Conservation (phyloP, 257 asterid genomes). For the Nicotiana benthamiana region DNA sequence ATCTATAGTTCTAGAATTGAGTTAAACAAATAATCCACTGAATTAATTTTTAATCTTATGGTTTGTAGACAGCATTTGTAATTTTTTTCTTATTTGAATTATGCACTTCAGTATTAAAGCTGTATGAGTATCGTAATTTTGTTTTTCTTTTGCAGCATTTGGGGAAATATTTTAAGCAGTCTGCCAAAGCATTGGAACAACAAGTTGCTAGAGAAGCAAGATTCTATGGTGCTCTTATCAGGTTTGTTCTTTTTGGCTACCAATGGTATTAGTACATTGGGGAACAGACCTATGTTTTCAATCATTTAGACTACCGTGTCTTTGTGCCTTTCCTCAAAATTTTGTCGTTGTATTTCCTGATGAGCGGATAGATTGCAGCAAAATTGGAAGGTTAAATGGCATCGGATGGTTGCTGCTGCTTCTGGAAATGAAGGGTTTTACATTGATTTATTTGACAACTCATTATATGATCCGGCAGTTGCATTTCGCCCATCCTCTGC, state of each 20-base stretch:
- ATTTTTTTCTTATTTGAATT: neutral
- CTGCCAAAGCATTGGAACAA: conserved; percentile 83
- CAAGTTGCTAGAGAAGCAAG: conserved; percentile 87
- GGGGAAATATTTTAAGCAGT: conserved; percentile 93
- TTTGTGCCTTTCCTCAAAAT: neutral
- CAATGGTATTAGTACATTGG: neutral
- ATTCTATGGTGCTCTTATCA: conserved; percentile 95
- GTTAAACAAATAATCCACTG: neutral
- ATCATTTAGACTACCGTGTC: neutral
- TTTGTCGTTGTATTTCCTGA: conserved; percentile 9
- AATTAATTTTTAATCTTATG: neutral
- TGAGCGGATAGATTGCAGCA: conserved; percentile 73
- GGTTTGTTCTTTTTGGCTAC: conserved; percentile 32
- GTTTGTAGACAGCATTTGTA: neutral
- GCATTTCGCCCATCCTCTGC: conserved; percentile 73
- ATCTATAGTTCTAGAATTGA: neutral
- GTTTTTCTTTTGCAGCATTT: conserved; percentile 49
- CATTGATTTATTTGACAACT: conserved; percentile 80
- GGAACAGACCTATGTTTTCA: neutral
- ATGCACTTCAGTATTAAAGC: neutral
- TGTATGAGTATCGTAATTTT: neutral
- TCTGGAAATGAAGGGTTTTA: conserved; percentile 95
- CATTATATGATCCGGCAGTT: conserved; percentile 61
- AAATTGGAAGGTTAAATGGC: conserved; percentile 92
- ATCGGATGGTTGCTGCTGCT: conserved; percentile 84